Base-by-base conservation (phyloP, 768 basidiomycete species). In the Termitomyces sp. region DNA sequence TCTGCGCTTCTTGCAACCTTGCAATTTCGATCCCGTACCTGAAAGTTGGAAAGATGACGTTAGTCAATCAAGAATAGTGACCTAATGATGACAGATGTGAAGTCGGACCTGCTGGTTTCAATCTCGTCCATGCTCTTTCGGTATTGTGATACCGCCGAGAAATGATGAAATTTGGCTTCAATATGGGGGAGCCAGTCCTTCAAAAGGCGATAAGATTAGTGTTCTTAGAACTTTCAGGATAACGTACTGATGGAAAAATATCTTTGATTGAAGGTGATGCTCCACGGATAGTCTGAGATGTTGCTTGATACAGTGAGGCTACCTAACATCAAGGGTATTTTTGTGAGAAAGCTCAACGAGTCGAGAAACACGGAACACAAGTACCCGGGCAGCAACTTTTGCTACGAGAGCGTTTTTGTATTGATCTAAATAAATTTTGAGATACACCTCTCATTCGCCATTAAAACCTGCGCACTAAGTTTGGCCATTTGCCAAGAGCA, bases 401-500 rank as follows among this genome's bases (percentile, higher is more conserved):
- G 94, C 89, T 57, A 97, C 81, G 3, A 93, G 75, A 1, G 83
- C 86, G 65, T 95, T 93, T 75, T 91, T 95, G 68, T 83, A 86
- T 64, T 83, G 82, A 67, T 82, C 82, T 84, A 62, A 57, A 34
- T 50, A 48, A 57, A 55, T 44, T 62, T 53, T 63, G 27, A 61
- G 64, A 55, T 55, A 57, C 51, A 54, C 26, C 20, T n/a, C 34
- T 62, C 27, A 54, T 49, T n/a, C 4, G 9, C 56, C 22, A n/a
- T 52, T 44, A 20, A 44, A 48, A 40, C 20, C n/a, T 32, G 60
- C 79, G 64, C 64, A 93, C 94, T 91, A 58, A 91, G 73, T 67
- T 89, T 87, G 16, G 95, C 95, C 63, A 89, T 83, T 68, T 96
- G 95, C 95, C 95, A 98, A 42, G 87, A 93, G 68, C 93, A 96